Evolutionary conservation across 495 filamentous ascomycete species (phyloP), one percentile per base, ranked within the genome.

Genomic region (Penicillium coprophilum): DNA sequence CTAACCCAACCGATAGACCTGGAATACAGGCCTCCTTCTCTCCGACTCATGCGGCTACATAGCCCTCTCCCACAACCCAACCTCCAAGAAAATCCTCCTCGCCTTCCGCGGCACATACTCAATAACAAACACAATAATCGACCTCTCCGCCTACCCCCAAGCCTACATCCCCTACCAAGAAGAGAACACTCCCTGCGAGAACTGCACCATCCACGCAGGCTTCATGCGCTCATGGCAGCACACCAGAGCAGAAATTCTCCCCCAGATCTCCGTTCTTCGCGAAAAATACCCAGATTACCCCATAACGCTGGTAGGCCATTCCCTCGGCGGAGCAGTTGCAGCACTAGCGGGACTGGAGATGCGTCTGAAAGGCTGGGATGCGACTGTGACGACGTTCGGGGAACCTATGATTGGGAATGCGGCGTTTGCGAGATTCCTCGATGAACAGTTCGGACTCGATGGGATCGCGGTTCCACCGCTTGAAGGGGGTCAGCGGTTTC

Each of bases 41-140:
- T 88, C 88, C 43, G 94, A 97, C 70, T 93, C 89, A 58, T 97
- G 92, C 71, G 94, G 94, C 56, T 98, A 94, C 72, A 84, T 98
- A 47, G 94, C 89, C 0, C 76, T 97, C 30, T 91, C 91, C 44
- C 89, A 96, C 65, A 52, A 72, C 5, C 81, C 84, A 2, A 77
- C 73, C 0, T 59, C 71, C 11, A 77, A 77, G 19, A 79, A 83
- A 55, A 91, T 98, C 53, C 79, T 98, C 27, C 79, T 97, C n/a
- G 93, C 92, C 12, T 97, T 97, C 63, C 84, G 94, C 19, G 94
- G 95, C 11, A 97, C 94, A 12, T 97, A 97, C 68, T 95, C 90
- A 36, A 78, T 98, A 59, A 81, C 90, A 24, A 96, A 96, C 72
- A 89, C 91, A 10, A 86, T 98, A 46, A 78, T 88, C 53, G 94